Evolutionary conservation across 2,329 filamentous ascomycete species (phyloP).

Genomic region (Penicillium sp.): DNA sequence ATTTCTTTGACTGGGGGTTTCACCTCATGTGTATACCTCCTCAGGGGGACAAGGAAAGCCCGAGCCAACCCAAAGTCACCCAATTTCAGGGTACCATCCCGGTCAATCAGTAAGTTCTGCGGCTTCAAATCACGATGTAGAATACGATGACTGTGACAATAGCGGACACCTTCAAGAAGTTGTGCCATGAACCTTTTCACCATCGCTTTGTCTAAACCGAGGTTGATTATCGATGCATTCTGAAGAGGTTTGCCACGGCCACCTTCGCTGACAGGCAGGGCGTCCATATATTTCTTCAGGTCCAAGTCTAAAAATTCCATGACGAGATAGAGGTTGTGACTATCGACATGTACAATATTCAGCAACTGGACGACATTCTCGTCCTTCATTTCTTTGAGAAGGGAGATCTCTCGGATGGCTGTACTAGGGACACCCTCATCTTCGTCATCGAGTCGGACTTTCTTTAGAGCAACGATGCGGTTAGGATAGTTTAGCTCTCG

Average conservation of each 20-base stretch:
- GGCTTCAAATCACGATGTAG: conserved; percentile 88
- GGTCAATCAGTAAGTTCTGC: conserved; percentile 83
- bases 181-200: conserved; percentile 93
- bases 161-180: conserved; percentile 77
- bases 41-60: conserved; percentile 85
- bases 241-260: conserved; percentile 82
- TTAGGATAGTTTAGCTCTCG: conserved; percentile 77
- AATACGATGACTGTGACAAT: conserved; percentile 85
- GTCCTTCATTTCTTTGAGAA: conserved; percentile 92
- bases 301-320: conserved; percentile 90
- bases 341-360: conserved; percentile 92
- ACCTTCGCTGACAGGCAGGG: conserved; percentile 78
- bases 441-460: conserved; percentile 91
- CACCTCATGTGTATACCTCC: conserved; percentile 89
- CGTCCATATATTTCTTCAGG: conserved; percentile 95
- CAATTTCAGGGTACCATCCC: conserved; percentile 83
- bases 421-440: conserved; percentile 92
- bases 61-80: conserved; percentile 87
- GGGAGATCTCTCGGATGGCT: conserved; percentile 89
- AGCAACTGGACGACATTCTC: conserved; percentile 83
- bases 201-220: conserved; percentile 76
- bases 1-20: not conserved
- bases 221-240: conserved; percentile 66
- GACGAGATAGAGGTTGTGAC: conserved; percentile 91
- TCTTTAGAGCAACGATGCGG: conserved; percentile 89